Evolutionary conservation across 164 flowering plant genomes (phyloP).

Genomic region (Chimonanthus salicifolius): DNA sequence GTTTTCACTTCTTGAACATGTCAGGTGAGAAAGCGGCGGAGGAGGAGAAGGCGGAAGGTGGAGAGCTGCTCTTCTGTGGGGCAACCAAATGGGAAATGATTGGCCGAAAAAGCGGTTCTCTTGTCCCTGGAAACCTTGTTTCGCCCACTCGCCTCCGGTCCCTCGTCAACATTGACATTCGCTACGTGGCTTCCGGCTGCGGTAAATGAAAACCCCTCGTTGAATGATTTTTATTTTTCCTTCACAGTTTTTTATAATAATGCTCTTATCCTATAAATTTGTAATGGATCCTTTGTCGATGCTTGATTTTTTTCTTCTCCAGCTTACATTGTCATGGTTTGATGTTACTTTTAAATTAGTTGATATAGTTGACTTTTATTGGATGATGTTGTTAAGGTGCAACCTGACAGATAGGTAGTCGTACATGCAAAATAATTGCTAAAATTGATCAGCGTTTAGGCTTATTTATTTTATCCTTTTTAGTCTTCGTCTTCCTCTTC

Average conservation of each 20-base stretch:
- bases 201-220: slow-evolving; percentile 27
- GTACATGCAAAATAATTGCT: too few species aligned
- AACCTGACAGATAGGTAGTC: too few species aligned
- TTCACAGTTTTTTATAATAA: too few species aligned
- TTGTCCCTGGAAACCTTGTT: slow-evolving; percentile 48
- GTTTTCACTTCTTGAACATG: slow-evolving; percentile 19
- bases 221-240: too few species aligned
- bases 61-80: slow-evolving; percentile 92
- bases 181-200: slow-evolving; percentile 81
- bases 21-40: slow-evolving; percentile 30
- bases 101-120: slow-evolving; percentile 38
- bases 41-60: slow-evolving; percentile 41
- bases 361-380: too few species aligned
- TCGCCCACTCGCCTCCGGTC: slow-evolving; percentile 82
- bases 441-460: too few species aligned
- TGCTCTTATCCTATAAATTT: background rate
- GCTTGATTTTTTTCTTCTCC: background rate
- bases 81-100: slow-evolving; percentile 68
- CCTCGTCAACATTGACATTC: slow-evolving; percentile 70
- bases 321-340: background rate
- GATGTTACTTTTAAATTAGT: too few species aligned
- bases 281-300: background rate
- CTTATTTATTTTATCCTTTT: too few species aligned
- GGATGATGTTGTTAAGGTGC: too few species aligned
- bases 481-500: too few species aligned